A percentile compares a stretch with the other conserved stretches of the same genome.
These are phyloP conservation scores for Coniochaeta sp. DNA, from an alignment of 2,329 filamentous ascomycete species.

Conservation along the genomic window DNA sequence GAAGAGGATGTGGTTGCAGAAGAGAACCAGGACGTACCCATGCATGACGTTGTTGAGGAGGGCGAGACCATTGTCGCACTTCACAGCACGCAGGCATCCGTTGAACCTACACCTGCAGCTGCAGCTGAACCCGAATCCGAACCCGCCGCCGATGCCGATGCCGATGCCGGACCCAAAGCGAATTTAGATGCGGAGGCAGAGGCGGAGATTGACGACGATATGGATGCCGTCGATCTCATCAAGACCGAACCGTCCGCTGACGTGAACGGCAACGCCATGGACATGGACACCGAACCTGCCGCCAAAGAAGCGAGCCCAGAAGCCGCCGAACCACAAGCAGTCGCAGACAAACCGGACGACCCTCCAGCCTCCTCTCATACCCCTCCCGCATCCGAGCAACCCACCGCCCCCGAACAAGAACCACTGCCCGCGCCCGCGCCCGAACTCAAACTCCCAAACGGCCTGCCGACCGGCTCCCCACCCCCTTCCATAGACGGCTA, in stretches of 20 bases:
- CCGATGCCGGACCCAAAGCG: constrained; percentile 18
- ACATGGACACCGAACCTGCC: background rate
- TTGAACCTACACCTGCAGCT: constrained; percentile 22
- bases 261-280: constrained; percentile 17
- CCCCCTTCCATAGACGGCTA: constrained; percentile 11
- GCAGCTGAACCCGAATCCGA: constrained; percentile 10
- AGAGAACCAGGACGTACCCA: constrained; percentile 37
- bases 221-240: constrained; percentile 4
- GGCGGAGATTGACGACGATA: too few relatives aligned
- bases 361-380: constrained; percentile 21
- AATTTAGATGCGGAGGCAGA: too few relatives aligned
- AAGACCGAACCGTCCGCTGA: constrained; percentile 33
- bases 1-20: constrained; percentile 25
- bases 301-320: background rate
- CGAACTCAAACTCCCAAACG: constrained; percentile 16
- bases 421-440: too few relatives aligned
- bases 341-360: constrained; percentile 15
- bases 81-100: constrained; percentile 16
- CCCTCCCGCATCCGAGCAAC: constrained; percentile 20
- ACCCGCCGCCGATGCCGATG: constrained; percentile 13
- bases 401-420: constrained; percentile 8
- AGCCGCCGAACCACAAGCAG: constrained; percentile 21
- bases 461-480: constrained; percentile 15
- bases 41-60: constrained; percentile 40
- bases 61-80: constrained; percentile 37